Evolutionary conservation across 1,139 yeast genomes (phyloP).

Genomic region (Magnusiomyces suaveolens): DNA sequence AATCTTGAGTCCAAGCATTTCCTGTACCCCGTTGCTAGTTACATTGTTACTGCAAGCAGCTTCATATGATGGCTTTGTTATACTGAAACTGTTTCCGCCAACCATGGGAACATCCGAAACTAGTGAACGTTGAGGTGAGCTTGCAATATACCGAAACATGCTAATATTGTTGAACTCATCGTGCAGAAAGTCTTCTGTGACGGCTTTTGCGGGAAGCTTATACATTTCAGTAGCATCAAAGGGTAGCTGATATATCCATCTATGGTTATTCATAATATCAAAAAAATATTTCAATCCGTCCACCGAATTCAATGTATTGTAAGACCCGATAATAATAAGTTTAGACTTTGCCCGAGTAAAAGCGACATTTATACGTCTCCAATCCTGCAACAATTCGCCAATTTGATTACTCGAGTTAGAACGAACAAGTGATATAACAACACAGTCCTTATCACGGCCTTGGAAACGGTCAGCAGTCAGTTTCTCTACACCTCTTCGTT

Average conservation of each 20-base stretch:
- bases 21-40: no score
- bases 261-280: constrained; percentile 44
- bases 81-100: not conserved
- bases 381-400: constrained; percentile 74
- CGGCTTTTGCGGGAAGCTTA: constrained; percentile 14
- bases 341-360: constrained; percentile 84
- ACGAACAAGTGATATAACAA: constrained; percentile 77
- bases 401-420: constrained; percentile 59
- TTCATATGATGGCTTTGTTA: not conserved
- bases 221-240: constrained; percentile 37
- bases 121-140: not conserved
- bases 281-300: constrained; percentile 55
- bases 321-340: constrained; percentile 62
- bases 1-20: no score
- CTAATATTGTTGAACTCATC: not conserved
- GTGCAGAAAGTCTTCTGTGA: not conserved
- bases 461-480: constrained; percentile 94
- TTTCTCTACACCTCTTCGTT: constrained; percentile 24
- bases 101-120: not conserved
- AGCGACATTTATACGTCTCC: constrained; percentile 91
- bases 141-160: not conserved
- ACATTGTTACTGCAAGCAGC: not conserved
- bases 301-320: constrained; percentile 47
- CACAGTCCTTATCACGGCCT: constrained; percentile 89
- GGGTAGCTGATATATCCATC: constrained; percentile 59